Evolutionary conservation across 2,329 filamentous ascomycete genomes (phyloP), one percentile per base, ranked within the genome.

Genomic region (Pseudophaeomoniella oleicola): DNA sequence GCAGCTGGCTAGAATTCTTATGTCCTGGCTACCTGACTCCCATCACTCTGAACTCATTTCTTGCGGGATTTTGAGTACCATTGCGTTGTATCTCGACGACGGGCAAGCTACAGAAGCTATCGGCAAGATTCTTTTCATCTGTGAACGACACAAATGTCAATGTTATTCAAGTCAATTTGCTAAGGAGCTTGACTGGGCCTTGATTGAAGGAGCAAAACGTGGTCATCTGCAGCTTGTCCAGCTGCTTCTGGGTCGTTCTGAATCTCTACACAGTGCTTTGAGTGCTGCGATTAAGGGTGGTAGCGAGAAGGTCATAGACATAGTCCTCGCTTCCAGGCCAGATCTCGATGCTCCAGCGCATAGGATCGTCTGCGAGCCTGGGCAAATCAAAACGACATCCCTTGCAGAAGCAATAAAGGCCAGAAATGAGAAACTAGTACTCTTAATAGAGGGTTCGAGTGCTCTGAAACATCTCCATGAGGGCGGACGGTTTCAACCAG

Each of bases 251-350:
- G 30, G 17, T 10, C 17, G 17, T 16, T 15, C 30, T 15, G 13
- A n/a, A 10, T 15, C 14, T n/a, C 10, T 15, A 32, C 13, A 32
- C 17, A n/a, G 14, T 32, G 38, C 76, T 0, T 60, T 81, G 2
- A 78, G 78, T 50, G 67, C 72, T 43, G 72, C 75, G 3, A 74
- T 81, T 36, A 62, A 65, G 34, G 59, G 60, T 13, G 66, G 64
- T 9, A 65, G 76, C 4, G 55, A 66, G 34, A 74, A 79, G 39
- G 59, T 78, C 1, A 67, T 78, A 40, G 61, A 55, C 1, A 50
- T 59, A 3, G 52, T 74, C 12, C 54, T 75, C 2, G 64, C 79
- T 36, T 66, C 75, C 37, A 67, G 70, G 3, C 78, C 78, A 2
- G 69, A 81, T 30, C 37, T 52, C 11, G 47, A 47, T 29, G 40